Conservation (phyloP, 78 protist species). For the Goniomonas avonlea region DNA sequence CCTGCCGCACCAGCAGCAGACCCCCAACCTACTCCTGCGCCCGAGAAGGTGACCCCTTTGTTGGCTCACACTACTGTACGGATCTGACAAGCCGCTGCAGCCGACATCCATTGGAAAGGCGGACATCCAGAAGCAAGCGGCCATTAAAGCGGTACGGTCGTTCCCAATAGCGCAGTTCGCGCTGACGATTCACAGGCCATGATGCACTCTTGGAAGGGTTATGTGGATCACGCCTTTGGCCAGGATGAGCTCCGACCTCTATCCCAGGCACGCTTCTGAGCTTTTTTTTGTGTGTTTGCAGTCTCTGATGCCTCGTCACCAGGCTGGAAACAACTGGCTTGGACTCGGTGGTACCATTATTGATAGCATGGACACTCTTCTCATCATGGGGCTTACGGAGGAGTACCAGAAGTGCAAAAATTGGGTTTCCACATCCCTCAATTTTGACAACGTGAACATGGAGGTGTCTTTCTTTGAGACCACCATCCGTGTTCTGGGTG, state of each 20-base stretch:
- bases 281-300: no score
- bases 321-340: background rate
- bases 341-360: slow-evolving; percentile 58
- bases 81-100: no score
- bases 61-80: no score
- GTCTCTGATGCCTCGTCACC: background rate
- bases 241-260: slow-evolving; percentile 43
- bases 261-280: background rate
- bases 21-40: no score
- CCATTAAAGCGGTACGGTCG: no score
- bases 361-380: slow-evolving; percentile 62
- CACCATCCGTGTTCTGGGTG: slow-evolving; percentile 73
- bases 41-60: no score
- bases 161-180: no score
- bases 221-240: slow-evolving; percentile 88
- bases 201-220: slow-evolving; percentile 56
- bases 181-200: no score
- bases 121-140: no score
- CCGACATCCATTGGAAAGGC: no score
- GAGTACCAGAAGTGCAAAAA: slow-evolving; percentile 18
- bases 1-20: no score
- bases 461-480: slow-evolving; percentile 60
- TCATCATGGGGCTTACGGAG: slow-evolving; percentile 43
- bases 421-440: slow-evolving; percentile 11
- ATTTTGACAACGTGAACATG: background rate